These are phyloP conservation scores for Phytophthora syringae DNA, from an alignment of 352 stramenopile genomes.

Conservation along the genomic window DNA sequence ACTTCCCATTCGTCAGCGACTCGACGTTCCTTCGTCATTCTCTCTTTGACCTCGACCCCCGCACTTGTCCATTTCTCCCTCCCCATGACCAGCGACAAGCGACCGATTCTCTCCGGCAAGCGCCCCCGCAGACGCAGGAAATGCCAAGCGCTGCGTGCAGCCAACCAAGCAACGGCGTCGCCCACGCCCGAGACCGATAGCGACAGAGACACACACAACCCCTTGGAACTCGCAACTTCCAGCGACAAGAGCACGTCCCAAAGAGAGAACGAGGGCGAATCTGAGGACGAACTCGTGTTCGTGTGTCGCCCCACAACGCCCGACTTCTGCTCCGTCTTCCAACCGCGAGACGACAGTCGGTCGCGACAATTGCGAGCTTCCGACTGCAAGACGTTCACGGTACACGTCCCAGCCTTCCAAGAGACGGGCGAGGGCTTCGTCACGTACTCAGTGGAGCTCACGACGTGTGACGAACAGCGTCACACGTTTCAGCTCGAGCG, in stretches of 20 bases:
- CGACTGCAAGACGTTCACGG: conserved; percentile 53
- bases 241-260: conserved; percentile 33
- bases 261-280: conserved; percentile 41
- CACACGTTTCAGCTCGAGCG: conserved; percentile 68
- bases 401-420: conserved; percentile 63
- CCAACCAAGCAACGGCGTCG: conserved; percentile 22
- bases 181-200: conserved; percentile 42
- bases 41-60: conserved; percentile 16
- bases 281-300: conserved; percentile 79
- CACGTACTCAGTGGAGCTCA: conserved; percentile 62
- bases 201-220: conserved; percentile 31
- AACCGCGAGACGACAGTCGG: too few species aligned
- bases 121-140: too few species aligned
- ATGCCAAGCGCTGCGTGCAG: conserved; percentile 42
- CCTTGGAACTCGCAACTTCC: conserved; percentile 12
- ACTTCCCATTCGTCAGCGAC: conserved; percentile 33
- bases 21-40: conserved; percentile 33
- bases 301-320: conserved; percentile 60
- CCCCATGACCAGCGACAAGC: conserved; percentile 68
- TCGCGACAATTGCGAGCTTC: conserved; percentile 3
- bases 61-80: neutral
- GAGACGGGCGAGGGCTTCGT: conserved; percentile 74
- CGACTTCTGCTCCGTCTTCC: conserved; percentile 76
- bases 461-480: conserved; percentile 40
- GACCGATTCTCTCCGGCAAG: too few species aligned